Evolutionary conservation across 2,329 filamentous ascomycete genomes (phyloP), one percentile per base, ranked within the genome.

Genomic region (Colletotrichum lupini): DNA sequence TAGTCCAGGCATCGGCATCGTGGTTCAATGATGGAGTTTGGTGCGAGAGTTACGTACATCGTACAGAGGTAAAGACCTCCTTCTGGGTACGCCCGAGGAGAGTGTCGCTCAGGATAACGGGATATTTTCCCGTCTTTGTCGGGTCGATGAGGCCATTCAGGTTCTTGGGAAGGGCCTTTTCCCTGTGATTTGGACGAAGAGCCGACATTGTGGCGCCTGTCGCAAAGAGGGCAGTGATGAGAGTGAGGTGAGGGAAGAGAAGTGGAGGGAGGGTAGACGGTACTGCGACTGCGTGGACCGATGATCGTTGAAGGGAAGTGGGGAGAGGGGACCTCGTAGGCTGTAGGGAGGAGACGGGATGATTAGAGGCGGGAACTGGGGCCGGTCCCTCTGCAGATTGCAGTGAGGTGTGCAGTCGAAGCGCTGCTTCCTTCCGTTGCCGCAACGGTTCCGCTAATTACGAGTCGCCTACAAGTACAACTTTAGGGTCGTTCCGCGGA

Each of bases 101-200:
- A 32, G 88, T 87, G 77, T 92, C 90, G 79, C 91, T 91, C 57
- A 92, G 84, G 59, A 92, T 86, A 68, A 92, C 87, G 62, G 90
- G 90, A 78, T 92, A 92, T 78, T 90, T 89, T 71, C 86, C 89
- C 72, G 85, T 83, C 81, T 89, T 88, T 67, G 90, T 91, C 74
- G 90, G 88, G 81, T 92, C 90, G 72, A 92, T 86, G 67, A 87
- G 78, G 76, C 80, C 83, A 79, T 81, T 67, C 26, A 14, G 46
- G 42, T 35, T 61, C 53, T 71, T 75, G 42, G 68, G 68, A n/a
- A 57, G 56, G 14, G 68, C 74, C 69, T 73, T 76, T 22, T 75
- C 74, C 70, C 73, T 66, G 28, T 75, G 73, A 37, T 76, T 75
- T 9, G 74, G 74, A 59, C 74, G 73, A 28, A 75, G 73, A 66